Base-by-base conservation (phyloP, 352 stramenopile species). In the Globisporangium echinulatum region DNA sequence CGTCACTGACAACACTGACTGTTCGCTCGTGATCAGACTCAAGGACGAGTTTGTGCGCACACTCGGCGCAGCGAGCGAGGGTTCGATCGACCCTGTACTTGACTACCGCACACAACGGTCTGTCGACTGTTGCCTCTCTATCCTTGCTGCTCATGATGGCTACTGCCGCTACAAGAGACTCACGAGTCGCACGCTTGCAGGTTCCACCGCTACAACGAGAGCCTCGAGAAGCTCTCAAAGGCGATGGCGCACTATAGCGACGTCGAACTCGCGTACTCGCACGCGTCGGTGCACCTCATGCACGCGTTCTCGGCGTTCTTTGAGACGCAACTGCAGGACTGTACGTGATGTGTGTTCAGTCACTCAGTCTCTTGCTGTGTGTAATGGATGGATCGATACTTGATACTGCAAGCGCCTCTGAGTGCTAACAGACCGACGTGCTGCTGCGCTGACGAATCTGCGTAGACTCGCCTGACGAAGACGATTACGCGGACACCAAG, bases 41-140 rank as follows among this genome's bases (percentile, higher is more conserved):
- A 91, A 91, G 59, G 77, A 91, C 55, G 79, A 89, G 64, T 68
- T 91, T 43, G 82, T 79, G 42, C 70, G 82, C 47, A 77, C 73
- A 4, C 84, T 91, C 43, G 68, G 79, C 14, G 70, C 64, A 13
- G 71, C 70, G 10, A 58, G 61, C 0, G 79, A 90, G 37, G 82
- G 70, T 13, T 73, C 69, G n/a, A 67, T 87, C 38, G 79, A 92
- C 37, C 79, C 79, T 1, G 79, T 84, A 49, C 62, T 92, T 14
- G 79, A 88, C 54, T 79, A 77, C 49, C 77, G 82, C 47, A 88
- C 60, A 42, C 75, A 87, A 43, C 71, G 81, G 79, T 88, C 14
- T 25, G 11, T 3, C 46, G 4, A 8, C 5, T 33, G 46, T 4
- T 8, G 7, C 19, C 17, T 64, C 44, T 54, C 38, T 50, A 33